These are phyloP conservation scores for Pseudocercospora pini-densiflorae DNA, from an alignment of 2,329 filamentous ascomycete genomes.

Conservation along the genomic window DNA sequence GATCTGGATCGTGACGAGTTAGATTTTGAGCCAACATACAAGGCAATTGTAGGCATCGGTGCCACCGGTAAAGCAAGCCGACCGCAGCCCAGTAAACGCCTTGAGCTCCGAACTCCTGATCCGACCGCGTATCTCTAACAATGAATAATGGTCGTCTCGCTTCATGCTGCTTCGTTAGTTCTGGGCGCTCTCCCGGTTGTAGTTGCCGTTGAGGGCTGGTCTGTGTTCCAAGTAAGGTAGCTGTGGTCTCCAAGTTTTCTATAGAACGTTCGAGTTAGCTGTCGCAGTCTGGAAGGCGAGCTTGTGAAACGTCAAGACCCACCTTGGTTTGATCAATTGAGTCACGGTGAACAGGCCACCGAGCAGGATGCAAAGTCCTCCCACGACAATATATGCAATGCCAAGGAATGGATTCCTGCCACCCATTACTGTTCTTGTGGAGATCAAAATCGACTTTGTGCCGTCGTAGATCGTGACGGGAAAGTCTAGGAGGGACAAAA, in stretches of 20 bases:
- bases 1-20: conserved; percentile 9
- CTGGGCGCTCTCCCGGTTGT: conserved; percentile 49
- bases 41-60: conserved; percentile 14
- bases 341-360: conserved; percentile 87
- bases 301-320: conserved; percentile 42
- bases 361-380: conserved; percentile 87
- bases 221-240: conserved; percentile 93
- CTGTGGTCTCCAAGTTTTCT: conserved; percentile 98
- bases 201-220: conserved; percentile 62
- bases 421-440: conserved; percentile 89
- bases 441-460: conserved; percentile 87
- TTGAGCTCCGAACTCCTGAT: conserved; percentile 29
- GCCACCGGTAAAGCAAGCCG: conserved; percentile 16
- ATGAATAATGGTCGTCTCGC: conserved; percentile 24
- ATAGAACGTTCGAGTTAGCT: conserved; percentile 25
- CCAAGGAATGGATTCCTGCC: conserved; percentile 95
- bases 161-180: conserved; percentile 38
- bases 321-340: conserved; percentile 90
- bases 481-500: conserved; percentile 63
- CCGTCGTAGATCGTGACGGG: conserved; percentile 77
- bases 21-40: conserved; percentile 16
- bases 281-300: conserved; percentile 2
- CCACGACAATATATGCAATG: conserved; percentile 93
- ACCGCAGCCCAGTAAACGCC: conserved; percentile 20
- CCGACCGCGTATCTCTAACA: conserved; percentile 25